These are phyloP conservation scores for Halenospora varia DNA, from an alignment of 495 filamentous ascomycete genomes.

Conservation along the genomic window DNA sequence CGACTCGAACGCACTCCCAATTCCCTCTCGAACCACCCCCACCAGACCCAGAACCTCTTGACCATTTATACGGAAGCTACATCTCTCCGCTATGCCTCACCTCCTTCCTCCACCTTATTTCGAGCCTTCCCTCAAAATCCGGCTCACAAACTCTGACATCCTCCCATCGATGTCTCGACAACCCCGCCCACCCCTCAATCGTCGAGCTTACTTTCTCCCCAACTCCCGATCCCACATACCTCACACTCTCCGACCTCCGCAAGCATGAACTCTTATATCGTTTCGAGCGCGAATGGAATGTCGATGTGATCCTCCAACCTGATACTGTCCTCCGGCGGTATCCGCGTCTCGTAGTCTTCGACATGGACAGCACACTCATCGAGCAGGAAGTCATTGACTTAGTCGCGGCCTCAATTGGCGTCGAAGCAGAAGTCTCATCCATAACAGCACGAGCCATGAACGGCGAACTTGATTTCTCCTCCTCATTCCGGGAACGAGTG, in stretches of 20 bases:
- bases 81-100: constrained; percentile 78
- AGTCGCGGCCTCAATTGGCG: constrained; percentile 75
- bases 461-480: constrained; percentile 91
- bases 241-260: constrained; percentile 63
- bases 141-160: constrained; percentile 53
- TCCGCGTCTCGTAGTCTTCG: constrained; percentile 84
- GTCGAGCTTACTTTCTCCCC: constrained; percentile 70
- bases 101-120: constrained; percentile 73
- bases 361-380: constrained; percentile 97
- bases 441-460: constrained; percentile 95
- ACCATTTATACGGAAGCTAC: constrained; percentile 72
- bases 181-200: constrained; percentile 54
- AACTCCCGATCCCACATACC: constrained; percentile 60
- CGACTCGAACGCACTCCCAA: constrained; percentile 61
- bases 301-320: constrained; percentile 70
- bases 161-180: constrained; percentile 68
- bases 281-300: constrained; percentile 83
- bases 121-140: constrained; percentile 55
- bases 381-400: constrained; percentile 96
- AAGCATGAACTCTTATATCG: constrained; percentile 76
- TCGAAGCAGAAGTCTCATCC: constrained; percentile 51
- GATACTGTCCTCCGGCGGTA: constrained; percentile 70
- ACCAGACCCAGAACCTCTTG: constrained; percentile 59
- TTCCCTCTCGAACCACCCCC: constrained; percentile 69
- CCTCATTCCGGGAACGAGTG: constrained; percentile 73